Base-by-base conservation (phyloP, 192 early-diverging fungal species). In the Entomortierella chlamydospora region DNA sequence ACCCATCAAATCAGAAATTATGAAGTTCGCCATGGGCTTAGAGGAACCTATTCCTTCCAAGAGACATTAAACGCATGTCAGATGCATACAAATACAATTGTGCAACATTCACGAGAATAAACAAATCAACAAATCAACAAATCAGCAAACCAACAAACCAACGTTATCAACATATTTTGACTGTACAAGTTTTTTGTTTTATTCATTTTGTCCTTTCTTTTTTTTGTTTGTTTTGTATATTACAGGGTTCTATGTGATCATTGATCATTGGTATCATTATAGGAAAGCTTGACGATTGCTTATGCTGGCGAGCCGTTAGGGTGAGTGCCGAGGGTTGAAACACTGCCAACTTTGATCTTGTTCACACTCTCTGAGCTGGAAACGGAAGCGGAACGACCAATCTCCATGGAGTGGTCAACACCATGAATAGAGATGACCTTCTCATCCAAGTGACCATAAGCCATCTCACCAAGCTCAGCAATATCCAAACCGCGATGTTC, bases 391-490 rank as follows among this genome's bases (percentile, higher is more conserved):
- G 66, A 23, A 13, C 56, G 28, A 31, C 67, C 74, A 25, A 78
- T 64, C 23, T 84, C 78, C 39, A 81, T 76, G 1, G 49, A 51
- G 29, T 82, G 65, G 30, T 88, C 83, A 0, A 85, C 49, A 33
- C 71, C 71, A 29, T 65, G 20, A 28, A 73, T 26, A 4, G 53
- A 13, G 0, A 28, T 42, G 1, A 54, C 70, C 53, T 81, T 72
- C 43, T 84, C 58, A 33, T 86, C 73, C 15, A 88, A 81, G 8
- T 86, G 84, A 30, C 81, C 86, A 45, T 88, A 88, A 42, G 83
- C 83, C 34, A 68, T 54, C 82, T 95, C 95, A 53, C 96, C 95
- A 71, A 97, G 90, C 82, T 97, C 93, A 30, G 94, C 83, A 26
- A 91, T 72, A 80, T 98, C 95, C 34, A 92, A 73, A 39, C 96